Evolutionary conservation across 768 basidiomycete species (phyloP).

Genomic region (Russula vinacea): DNA sequence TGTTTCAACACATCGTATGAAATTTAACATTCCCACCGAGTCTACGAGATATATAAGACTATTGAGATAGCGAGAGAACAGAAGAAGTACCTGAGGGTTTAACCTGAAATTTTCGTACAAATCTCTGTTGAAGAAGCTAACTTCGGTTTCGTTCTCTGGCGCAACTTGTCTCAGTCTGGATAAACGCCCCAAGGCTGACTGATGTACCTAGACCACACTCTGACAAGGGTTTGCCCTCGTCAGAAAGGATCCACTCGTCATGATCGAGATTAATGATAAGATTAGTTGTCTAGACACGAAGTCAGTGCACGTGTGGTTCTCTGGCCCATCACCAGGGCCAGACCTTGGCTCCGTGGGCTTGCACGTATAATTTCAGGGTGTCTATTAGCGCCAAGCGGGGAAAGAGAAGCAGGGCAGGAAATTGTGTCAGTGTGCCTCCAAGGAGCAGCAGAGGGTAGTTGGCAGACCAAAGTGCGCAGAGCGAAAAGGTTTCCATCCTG

Average conservation of each 20-base stretch:
- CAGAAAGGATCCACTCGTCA: constrained; percentile 86
- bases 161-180: background rate
- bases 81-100: constrained; percentile 64
- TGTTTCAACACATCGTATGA: background rate
- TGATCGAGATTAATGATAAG: constrained; percentile 97
- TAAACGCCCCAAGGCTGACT: background rate
- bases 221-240: constrained; percentile 61
- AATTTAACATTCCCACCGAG: constrained; percentile 27
- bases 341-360: constrained; percentile 94
- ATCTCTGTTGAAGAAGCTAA: constrained; percentile 82
- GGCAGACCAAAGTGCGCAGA: constrained; percentile 60
- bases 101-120: constrained; percentile 78
- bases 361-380: constrained; percentile 90
- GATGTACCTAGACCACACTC: constrained; percentile 72
- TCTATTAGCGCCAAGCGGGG: constrained; percentile 47
- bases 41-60: constrained; percentile 14
- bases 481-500: constrained; percentile 89
- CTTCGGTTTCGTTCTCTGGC: constrained; percentile 92
- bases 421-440: background rate
- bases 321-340: constrained; percentile 17
- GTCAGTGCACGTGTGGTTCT: background rate
- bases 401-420: background rate
- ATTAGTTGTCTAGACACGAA: constrained; percentile 75
- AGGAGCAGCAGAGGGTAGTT: background rate
- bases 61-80: background rate